Evolutionary conservation across 2,329 filamentous ascomycete genomes (phyloP), one percentile per base, ranked within the genome.

Genomic region (Camillea tinctor): DNA sequence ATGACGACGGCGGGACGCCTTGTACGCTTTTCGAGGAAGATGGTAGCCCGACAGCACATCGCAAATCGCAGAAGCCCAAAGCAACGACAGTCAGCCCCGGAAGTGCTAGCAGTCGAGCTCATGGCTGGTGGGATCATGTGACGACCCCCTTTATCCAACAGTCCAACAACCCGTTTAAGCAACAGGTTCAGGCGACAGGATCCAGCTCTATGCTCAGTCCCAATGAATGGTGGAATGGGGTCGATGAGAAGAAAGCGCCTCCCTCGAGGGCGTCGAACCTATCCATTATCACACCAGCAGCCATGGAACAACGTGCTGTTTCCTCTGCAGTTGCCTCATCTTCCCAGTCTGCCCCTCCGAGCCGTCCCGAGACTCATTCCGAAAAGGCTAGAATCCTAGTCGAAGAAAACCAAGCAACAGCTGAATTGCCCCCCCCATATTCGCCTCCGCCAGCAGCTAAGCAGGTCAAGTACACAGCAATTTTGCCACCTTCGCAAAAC

Each of bases 101-200:
- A 53, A 84, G 83, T 49, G 84, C 83, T 24, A 81, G 79, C 50
- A 82, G 84, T 11, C 81, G 81, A 58, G 88, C 88, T 23, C 81
- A 82, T 61, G 90, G 90, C 20, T 93, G 90, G 89, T 93, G 90
- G 90, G 90, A 91, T 68, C 82, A 90, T 65, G 85, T 93, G 58
- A 88, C 84, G 7, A 90, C 89, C 1, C 90, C 90, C 0, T 92
- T 92, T 68, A 68, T 75, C 17, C 79, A 82, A 26, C 68, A 81
- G 66, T 68, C 74, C 15, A 80, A 78, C 24, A 81, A 79, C 44
- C 79, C 82, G 21, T 75, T 78, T 52, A 76, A 75, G 52, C 74
- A 75, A 48, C 68, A 52, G 74, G 69, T 66, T 59, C 72, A 54
- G 73, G 70, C 57, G 56, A 59, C 64, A 6, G 65, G 62, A 3